Conservation (phyloP, 2,329 filamentous ascomycete genomes). For the Leptographium procerum region DNA sequence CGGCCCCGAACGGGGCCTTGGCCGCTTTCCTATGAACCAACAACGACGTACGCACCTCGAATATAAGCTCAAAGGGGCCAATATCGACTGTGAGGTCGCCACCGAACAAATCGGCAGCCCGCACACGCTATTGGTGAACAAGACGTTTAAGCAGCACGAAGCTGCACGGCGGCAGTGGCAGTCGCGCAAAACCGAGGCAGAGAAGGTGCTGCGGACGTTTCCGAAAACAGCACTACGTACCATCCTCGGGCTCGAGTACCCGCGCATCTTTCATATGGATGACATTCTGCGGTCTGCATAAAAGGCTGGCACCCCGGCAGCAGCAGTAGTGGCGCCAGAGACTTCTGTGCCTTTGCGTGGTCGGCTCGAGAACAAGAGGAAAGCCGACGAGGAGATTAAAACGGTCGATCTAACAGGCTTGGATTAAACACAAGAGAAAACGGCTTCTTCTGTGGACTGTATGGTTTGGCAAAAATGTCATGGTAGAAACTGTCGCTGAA, state of each 20-base stretch:
- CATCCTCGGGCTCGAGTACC: background rate
- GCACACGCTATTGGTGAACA: background rate
- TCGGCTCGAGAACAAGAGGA: background rate
- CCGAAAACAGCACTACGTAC: background rate
- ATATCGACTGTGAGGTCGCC: background rate
- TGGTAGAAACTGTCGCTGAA: no score
- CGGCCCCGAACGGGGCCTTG: background rate
- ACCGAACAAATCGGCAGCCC: background rate
- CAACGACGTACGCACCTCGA: background rate
- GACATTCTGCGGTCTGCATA: background rate
- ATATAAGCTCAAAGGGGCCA: background rate
- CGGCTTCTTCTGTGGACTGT: no score
- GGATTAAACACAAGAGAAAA: background rate
- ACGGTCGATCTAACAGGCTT: slow-evolving; percentile 1
- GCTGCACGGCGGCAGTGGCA: background rate
- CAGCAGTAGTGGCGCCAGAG: background rate
- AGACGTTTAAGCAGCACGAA: background rate
- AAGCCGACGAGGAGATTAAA: background rate
- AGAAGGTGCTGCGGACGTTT: background rate
- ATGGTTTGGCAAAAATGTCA: no score
- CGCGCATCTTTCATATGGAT: background rate
- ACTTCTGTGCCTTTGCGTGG: background rate
- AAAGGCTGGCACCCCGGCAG: background rate
- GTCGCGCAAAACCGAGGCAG: background rate
- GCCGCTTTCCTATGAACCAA: background rate